phyloP scores from a whole-genome alignment of 1,139 yeast genomes.

The Protomyces gravidus region DNA sequence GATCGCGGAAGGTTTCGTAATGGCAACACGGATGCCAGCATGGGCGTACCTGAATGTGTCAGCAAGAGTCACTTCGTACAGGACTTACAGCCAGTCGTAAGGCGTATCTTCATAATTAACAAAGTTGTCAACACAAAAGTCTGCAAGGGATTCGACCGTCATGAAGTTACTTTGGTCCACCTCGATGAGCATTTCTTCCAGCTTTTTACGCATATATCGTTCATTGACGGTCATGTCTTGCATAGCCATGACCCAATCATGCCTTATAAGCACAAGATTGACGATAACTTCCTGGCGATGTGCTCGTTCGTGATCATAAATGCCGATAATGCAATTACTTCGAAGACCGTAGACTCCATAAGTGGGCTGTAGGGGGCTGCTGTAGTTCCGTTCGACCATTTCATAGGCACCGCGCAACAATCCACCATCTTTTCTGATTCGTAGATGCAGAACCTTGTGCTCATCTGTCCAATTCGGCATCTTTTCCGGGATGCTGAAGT shows the following conservation, averaged over 20 bases:
- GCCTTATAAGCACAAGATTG: background rate
- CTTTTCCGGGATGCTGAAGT: background rate
- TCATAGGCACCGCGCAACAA: slow-evolving; percentile 7
- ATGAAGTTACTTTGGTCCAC: slow-evolving; percentile 7
- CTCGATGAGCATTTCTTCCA: background rate
- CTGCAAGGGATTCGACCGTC: slow-evolving; percentile 25
- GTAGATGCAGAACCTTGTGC: background rate
- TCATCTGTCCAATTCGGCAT: background rate
- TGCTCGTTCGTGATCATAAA: slow-evolving; percentile 15
- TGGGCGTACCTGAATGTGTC: no score
- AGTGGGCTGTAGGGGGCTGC: background rate
- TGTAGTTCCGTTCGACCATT: background rate
- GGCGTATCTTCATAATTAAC: background rate
- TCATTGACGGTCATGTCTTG: background rate
- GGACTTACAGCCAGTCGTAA: background rate
- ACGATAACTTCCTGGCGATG: slow-evolving; percentile 15
- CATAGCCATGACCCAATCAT: background rate
- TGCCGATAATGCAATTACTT: slow-evolving; percentile 14
- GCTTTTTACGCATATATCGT: background rate
- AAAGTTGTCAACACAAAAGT: background rate
- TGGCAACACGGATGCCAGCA: no score
- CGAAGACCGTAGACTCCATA: slow-evolving; percentile 6
- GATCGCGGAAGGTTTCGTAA: background rate
- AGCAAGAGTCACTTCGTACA: no score
- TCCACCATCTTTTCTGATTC: slow-evolving; percentile 16